phyloP scores from a whole-genome alignment of 352 stramenopile species.

The Globisporangium carolinianum region DNA sequence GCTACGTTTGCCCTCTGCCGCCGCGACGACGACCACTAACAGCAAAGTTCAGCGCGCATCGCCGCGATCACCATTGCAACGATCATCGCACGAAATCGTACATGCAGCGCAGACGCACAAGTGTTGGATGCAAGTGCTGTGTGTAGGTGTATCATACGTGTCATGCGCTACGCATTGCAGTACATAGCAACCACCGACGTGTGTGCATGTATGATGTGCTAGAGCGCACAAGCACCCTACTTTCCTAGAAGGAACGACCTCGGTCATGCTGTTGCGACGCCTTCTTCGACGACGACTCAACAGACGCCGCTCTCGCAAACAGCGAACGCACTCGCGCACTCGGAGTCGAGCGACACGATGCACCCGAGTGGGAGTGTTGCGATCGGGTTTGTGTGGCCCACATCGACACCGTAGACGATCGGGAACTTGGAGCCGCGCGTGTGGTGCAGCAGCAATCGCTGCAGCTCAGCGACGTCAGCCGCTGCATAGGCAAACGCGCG shows the following conservation, averaged over 20 bases:
- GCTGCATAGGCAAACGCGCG: conserved; percentile 35
- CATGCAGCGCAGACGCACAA: too few relatives aligned
- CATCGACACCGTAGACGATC: conserved; percentile 54
- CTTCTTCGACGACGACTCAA: too few relatives aligned
- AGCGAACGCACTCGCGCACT: background rate
- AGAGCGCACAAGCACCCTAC: background rate
- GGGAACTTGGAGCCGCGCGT: conserved; percentile 38
- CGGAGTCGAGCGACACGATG: conserved; percentile 26
- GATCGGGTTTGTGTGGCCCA: conserved; percentile 52
- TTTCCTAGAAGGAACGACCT: background rate
- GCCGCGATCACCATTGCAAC: too few relatives aligned
- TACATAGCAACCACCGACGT: too few relatives aligned
- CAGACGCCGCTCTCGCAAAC: conserved; percentile 6
- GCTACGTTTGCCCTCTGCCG: too few relatives aligned
- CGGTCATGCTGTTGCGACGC: background rate
- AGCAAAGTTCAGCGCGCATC: too few relatives aligned
- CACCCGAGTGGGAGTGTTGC: conserved; percentile 44
- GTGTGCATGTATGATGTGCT: too few relatives aligned
- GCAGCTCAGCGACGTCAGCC: conserved; percentile 31
- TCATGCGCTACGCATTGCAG: too few relatives aligned
- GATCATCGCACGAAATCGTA: too few relatives aligned
- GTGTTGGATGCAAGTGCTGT: too few relatives aligned
- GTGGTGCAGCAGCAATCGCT: conserved; percentile 44
- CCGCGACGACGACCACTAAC: too few relatives aligned
- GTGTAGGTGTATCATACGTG: too few relatives aligned